These are phyloP conservation scores for Fusarium anguioides DNA, from an alignment of 2,329 filamentous ascomycete genomes.

Conservation along the genomic window DNA sequence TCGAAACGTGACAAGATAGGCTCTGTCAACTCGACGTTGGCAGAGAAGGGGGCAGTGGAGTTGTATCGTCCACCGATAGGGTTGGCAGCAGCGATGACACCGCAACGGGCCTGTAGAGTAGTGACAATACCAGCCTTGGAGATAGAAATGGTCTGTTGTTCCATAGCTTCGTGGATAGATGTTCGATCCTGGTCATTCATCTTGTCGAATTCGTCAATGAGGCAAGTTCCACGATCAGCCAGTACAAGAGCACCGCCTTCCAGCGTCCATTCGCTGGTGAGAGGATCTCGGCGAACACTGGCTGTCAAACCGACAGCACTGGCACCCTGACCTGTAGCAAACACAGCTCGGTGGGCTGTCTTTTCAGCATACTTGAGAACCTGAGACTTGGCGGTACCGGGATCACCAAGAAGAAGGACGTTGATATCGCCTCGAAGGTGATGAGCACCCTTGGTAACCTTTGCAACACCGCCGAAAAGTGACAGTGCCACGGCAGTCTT, in stretches of 20 bases:
- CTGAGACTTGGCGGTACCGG: constrained; percentile 97
- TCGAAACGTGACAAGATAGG: constrained; percentile 98
- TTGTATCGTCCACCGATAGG: constrained; percentile 97
- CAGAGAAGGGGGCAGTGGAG: constrained; percentile 92
- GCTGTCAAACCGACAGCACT: constrained; percentile 98
- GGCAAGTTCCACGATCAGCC: constrained; percentile 91
- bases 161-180: constrained; percentile 99
- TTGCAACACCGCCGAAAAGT: constrained; percentile 93
- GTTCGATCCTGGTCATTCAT: constrained; percentile 99
- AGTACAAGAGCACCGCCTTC: constrained; percentile 96
- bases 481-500: constrained; percentile 96
- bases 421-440: constrained; percentile 98
- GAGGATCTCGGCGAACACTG: constrained; percentile 91
- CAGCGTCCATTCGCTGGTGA: constrained; percentile 97
- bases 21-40: constrained; percentile 97
- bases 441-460: constrained; percentile 88
- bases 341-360: constrained; percentile 95
- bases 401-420: constrained; percentile 93
- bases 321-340: constrained; percentile 96
- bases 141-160: constrained; percentile 99
- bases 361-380: constrained; percentile 98
- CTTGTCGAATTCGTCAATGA: constrained; percentile 99
- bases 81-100: constrained; percentile 96
- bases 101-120: constrained; percentile 93
- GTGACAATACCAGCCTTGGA: constrained; percentile 99